A percentile compares a stretch with the other conserved stretches of the same genome.
Evolutionary conservation across 208 protist genomes (phyloP).

Genomic region (Trypanosoma brucei): DNA sequence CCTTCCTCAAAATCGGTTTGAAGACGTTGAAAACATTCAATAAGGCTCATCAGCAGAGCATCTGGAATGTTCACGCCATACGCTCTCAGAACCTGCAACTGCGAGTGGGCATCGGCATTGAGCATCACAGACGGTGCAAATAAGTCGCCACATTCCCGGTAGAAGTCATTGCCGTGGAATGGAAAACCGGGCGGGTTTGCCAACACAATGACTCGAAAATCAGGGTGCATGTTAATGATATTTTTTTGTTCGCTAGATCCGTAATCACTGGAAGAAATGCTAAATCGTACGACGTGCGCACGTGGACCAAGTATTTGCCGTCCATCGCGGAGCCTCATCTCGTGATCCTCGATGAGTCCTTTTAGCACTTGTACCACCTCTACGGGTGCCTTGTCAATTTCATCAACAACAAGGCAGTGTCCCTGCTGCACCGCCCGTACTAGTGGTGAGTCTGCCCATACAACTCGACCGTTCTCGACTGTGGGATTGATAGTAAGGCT

Average conservation of each 20-base stretch:
- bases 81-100: conserved; percentile 71
- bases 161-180: conserved; percentile 95
- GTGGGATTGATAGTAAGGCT: conserved; percentile 89
- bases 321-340: conserved; percentile 82
- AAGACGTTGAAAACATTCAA: conserved; percentile 73
- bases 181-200: conserved; percentile 92
- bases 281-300: conserved; percentile 10
- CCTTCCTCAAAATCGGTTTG: conserved; percentile 76
- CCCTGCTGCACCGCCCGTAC: conserved; percentile 89
- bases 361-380: conserved; percentile 91
- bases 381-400: conserved; percentile 95
- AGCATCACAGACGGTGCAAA: conserved; percentile 89
- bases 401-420: conserved; percentile 93
- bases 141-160: conserved; percentile 87
- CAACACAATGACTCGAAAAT: conserved; percentile 85
- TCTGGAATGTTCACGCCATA: conserved; percentile 70
- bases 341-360: conserved; percentile 81
- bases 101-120: conserved; percentile 83
- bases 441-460: conserved; percentile 91
- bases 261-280: conserved; percentile 4
- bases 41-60: conserved; percentile 48
- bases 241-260: background rate
- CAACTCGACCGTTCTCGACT: conserved; percentile 78
- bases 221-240: conserved; percentile 58
- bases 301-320: conserved; percentile 53